Base-by-base conservation (phyloP, 2,329 filamentous ascomycete species). In the Arthrobotrys megalospora region DNA sequence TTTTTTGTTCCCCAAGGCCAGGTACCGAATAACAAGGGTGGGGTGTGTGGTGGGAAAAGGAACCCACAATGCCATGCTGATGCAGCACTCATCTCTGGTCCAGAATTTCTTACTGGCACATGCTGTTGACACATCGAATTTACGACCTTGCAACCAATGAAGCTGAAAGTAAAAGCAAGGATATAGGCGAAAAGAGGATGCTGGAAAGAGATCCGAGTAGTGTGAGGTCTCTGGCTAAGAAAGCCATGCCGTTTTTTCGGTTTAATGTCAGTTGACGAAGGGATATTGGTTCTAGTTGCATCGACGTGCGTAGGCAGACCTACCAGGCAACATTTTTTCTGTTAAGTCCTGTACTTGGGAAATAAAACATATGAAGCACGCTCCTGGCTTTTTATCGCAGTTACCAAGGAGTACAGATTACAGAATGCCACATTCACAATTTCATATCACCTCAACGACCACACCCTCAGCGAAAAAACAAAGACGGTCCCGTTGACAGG, bases 211-310 rank as follows among this genome's bases (percentile, higher is more conserved):
- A 79, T 60, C 75, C 68, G 58, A 72, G 75, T 72, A 69, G 67
- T 60, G 50, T 60, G n/a, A 24, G 19, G 55, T 43, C 19, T 24
- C 36, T 73, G 60, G 67, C 48, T 66, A 64, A 65, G 67, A 77
- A 78, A 79, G 69, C 67, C 67, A 79, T 72, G 75, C 75, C 67
- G 75, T 79, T 72, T 79, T 73, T 79, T 71, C 62, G 63, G 67
- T 69, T 73, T 72, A 68, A 73, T 66, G 69, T 73, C 69, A 73
- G 69, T 73, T 73, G 62, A 73, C 45, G 60, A 65, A 73, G 36
- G 60, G 36, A 45, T 52, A 52, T 62, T 75, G 43, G 24, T 7
- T 28, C 34, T 66, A 70, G 66, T 45, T 70, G 72, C 72, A 70
- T 65, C 72, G 48, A 70, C 48, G 24, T 76, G 63, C 63, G 52